phyloP scores from a whole-genome alignment of 352 stramenopile species.

The Phytophthora aleatoria region DNA sequence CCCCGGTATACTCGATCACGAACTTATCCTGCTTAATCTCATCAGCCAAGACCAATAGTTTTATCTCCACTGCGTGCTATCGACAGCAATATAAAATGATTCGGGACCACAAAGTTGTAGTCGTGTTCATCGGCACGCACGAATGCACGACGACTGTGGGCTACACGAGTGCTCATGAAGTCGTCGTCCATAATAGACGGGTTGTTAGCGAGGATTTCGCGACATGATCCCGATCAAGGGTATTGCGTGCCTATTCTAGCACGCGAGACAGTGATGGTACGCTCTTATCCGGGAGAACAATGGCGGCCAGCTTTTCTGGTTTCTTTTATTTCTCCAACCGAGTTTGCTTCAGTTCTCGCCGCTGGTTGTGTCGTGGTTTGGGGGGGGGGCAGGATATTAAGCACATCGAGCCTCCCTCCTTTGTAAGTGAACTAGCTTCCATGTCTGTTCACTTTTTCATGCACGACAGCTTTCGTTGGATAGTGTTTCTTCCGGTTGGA shows the following conservation, averaged over 20 bases:
- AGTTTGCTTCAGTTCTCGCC: not conserved
- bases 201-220: not conserved
- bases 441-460: too few relatives aligned
- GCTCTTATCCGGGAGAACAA: not conserved
- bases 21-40: too few relatives aligned
- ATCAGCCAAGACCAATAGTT: too few relatives aligned
- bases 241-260: not conserved
- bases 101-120: constrained; percentile 16
- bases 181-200: constrained; percentile 6
- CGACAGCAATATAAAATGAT: too few relatives aligned
- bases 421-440: too few relatives aligned
- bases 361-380: not conserved
- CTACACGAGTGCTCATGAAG: constrained; percentile 1
- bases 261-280: not conserved
- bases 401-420: not conserved
- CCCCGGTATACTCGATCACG: too few relatives aligned
- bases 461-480: too few relatives aligned
- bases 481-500: too few relatives aligned
- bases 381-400: not conserved
- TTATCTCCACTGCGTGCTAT: too few relatives aligned
- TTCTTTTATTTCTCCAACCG: not conserved
- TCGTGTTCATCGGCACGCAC: not conserved
- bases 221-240: not conserved
- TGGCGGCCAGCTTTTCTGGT: not conserved
- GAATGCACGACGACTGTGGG: not conserved